phyloP scores from a whole-genome alignment of 2,329 filamentous ascomycete genomes.

The Penicillium janthinellum region DNA sequence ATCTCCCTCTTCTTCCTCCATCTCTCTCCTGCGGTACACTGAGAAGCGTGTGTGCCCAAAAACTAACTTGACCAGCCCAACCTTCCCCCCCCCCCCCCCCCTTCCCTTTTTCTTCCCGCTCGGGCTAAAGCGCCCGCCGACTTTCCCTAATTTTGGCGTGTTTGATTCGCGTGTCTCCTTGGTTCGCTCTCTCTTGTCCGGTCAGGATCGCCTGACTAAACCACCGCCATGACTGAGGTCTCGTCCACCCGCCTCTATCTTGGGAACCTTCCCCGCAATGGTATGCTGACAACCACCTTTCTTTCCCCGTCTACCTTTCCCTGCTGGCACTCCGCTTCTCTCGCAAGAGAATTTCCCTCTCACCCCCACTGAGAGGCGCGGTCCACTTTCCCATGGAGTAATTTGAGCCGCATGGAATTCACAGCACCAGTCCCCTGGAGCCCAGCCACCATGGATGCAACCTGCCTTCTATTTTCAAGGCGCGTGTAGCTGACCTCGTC shows the following conservation, averaged over 20 bases:
- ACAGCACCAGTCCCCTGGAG: not conserved
- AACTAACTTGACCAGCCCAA: conserved; percentile 5
- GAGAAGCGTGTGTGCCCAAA: conserved; percentile 8
- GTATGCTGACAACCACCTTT: conserved; percentile 60
- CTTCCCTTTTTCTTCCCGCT: not conserved
- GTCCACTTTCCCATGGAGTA: conserved; percentile 12
- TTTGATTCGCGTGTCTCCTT: conserved; percentile 1
- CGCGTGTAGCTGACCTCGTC: conserved; percentile 8
- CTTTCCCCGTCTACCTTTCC: conserved; percentile 15
- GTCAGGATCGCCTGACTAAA: conserved; percentile 6
- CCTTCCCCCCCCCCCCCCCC: no score
- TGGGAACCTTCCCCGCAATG: conserved; percentile 94
- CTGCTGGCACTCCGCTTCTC: conserved; percentile 1
- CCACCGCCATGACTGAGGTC: conserved; percentile 72
- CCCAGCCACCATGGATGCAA: conserved; percentile 10
- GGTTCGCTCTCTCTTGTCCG: conserved; percentile 7
- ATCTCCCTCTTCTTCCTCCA: not conserved
- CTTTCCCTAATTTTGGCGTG: conserved; percentile 11
- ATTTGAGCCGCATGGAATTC: not conserved
- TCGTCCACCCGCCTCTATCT: conserved; percentile 94
- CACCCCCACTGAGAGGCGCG: conserved; percentile 1
- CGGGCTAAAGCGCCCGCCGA: not conserved
- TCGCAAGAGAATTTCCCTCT: conserved; percentile 2
- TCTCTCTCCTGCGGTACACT: not conserved
- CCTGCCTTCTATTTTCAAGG: conserved; percentile 29